Evolutionary conservation across 2,329 filamentous ascomycete genomes (phyloP).

Genomic region (Penicillium sp.): DNA sequence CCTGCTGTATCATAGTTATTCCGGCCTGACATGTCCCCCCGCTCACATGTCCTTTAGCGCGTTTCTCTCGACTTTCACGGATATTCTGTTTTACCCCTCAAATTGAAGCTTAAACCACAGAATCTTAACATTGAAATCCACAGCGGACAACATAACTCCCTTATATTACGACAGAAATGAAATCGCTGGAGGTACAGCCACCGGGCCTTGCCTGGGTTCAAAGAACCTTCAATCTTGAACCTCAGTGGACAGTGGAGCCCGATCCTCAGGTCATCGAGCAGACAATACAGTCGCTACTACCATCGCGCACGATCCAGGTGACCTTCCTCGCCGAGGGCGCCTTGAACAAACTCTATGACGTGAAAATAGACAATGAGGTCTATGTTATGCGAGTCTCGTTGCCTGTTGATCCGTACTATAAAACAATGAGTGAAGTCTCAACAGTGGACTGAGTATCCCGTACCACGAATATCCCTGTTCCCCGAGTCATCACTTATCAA

Average conservation of each 20-base stretch:
- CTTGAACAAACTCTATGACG: constrained; percentile 14
- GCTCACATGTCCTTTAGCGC: too few relatives aligned
- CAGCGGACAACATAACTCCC: too few relatives aligned
- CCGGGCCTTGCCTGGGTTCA: constrained; percentile 8
- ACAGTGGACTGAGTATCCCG: constrained; percentile 12
- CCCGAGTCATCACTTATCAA: constrained; percentile 13
- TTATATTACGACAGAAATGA: too few relatives aligned
- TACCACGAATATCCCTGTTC: constrained; percentile 12
- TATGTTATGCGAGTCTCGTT: constrained; percentile 13
- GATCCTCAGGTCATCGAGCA: constrained; percentile 8
- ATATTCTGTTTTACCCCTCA: too few relatives aligned
- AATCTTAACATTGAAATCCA: too few relatives aligned
- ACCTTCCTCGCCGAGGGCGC: constrained; percentile 8
- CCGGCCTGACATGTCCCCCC: too few relatives aligned
- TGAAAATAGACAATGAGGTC: constrained; percentile 6
- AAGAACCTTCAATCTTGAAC: constrained; percentile 6
- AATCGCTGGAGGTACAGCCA: constrained; percentile 1
- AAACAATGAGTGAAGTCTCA: constrained; percentile 15
- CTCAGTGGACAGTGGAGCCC: constrained; percentile 10
- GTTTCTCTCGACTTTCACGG: too few relatives aligned
- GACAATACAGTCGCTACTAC: constrained; percentile 10
- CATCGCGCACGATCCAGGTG: constrained; percentile 6
- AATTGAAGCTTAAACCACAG: too few relatives aligned
- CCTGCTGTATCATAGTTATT: too few relatives aligned
- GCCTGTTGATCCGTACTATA: constrained; percentile 11